Evolutionary conservation across 1,284 basidiomycete species (phyloP), one percentile per base, ranked within the genome.

Genomic region (Agaricales sp.): DNA sequence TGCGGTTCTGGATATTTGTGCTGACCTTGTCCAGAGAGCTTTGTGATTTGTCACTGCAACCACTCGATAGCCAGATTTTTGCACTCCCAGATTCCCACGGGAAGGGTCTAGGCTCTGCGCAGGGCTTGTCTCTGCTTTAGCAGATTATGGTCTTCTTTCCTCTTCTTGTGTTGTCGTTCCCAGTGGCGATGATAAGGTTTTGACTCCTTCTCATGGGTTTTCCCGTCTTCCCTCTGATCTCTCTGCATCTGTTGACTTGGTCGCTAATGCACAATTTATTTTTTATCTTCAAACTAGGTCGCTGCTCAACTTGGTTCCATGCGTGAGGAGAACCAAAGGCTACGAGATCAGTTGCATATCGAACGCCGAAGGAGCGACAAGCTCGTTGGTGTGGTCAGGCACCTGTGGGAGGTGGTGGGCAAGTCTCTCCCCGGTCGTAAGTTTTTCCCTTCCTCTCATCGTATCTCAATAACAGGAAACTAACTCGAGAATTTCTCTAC

Each of bases 281-380:
- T 45, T n/a, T 35, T n/a, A 41, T n/a, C 19, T 16, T 37, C 19
- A 48, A 39, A 51, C 25, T 61, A 74, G 71, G 71, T 74, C 39
- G 81, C 80, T 1, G 76, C 80, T 6, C 80, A 87, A 56, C 69
- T 87, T 11, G 64, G 66, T 18, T 72, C 77, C 20, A 81, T 87
- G 73, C 71, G 80, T 48, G 81, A 84, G 2, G 82, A 86, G 59
- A 82, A 85, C 57, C 65, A 75, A 51, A 65, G 76, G 37, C 67
- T 82, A 54, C 73, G 72, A 63, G 69, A 74, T 20, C 68, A 71
- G 54, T 66, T 83, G n/a, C 61, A 64, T 8, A 58, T 65, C 4
- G 85, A 87, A 62, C 67, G 73, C 51, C 64, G 70, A 45, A 69
- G 71, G 53, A 66, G 69, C 2, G 77, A 78, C 48, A 71, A 65